A percentile compares a stretch with the other conserved stretches of the same genome.
Conservation (phyloP, 129 eudicot species). For the Centella asiatica region DNA sequence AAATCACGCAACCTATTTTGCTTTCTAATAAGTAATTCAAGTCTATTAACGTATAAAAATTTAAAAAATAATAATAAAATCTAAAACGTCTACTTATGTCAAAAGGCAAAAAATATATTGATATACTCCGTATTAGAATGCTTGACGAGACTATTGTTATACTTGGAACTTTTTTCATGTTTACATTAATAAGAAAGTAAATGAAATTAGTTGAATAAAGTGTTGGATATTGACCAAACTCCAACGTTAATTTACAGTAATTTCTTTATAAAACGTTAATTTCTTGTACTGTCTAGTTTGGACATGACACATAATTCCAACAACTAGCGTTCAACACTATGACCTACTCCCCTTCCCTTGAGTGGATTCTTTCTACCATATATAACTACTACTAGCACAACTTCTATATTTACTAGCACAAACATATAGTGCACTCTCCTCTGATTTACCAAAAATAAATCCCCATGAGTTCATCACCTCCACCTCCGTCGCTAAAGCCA, state of each 20-base stretch:
- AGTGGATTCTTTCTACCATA: conserved; percentile 13
- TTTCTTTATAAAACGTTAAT: not conserved
- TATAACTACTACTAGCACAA: not conserved
- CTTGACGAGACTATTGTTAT: no score
- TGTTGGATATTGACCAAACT: conserved; percentile 1
- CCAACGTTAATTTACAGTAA: not conserved
- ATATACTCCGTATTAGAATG: no score
- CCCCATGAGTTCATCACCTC: conserved; percentile 34
- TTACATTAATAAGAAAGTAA: no score
- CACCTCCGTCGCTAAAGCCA: conserved; percentile 36
- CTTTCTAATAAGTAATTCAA: no score
- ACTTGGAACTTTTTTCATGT: no score
- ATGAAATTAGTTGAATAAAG: no score
- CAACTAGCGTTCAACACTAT: conserved; percentile 16
- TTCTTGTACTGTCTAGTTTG: conserved; percentile 16
- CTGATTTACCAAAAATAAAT: not conserved
- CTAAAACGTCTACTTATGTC: no score
- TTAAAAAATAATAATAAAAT: no score
- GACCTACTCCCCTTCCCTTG: conserved; percentile 13
- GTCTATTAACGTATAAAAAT: no score
- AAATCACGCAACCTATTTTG: no score
- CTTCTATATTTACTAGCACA: conserved; percentile 2
- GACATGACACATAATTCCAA: conserved; percentile 27
- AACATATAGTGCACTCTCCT: not conserved
- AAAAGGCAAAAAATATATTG: no score